Evolutionary conservation across 2,329 filamentous ascomycete genomes (phyloP).

Genomic region (Colletotrichum cereale): DNA sequence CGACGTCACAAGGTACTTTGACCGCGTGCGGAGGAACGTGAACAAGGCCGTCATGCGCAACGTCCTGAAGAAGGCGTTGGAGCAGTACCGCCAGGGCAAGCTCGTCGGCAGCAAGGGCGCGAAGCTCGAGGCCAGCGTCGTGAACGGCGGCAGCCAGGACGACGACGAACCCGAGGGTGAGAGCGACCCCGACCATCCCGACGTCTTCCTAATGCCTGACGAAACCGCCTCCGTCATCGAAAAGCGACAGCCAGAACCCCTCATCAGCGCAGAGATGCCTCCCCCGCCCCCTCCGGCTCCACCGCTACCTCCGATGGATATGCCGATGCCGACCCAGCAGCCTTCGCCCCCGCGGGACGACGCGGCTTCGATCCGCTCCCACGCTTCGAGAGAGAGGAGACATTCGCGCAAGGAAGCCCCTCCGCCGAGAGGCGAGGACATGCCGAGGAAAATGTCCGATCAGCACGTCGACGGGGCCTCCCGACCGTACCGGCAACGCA

Average conservation of each 20-base stretch:
- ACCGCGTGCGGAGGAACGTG: constrained; percentile 35
- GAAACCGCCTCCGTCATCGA: constrained; percentile 14
- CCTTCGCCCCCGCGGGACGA: constrained; percentile 26
- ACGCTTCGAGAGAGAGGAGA: constrained; percentile 35
- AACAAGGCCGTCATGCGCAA: constrained; percentile 40
- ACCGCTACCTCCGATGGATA: constrained; percentile 30
- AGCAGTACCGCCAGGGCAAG: constrained; percentile 38
- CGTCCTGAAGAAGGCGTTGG: constrained; percentile 37
- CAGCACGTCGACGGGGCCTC: constrained; percentile 36
- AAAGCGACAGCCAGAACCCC: constrained; percentile 24
- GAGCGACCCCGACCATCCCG: constrained; percentile 27
- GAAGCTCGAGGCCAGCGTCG: constrained; percentile 31
- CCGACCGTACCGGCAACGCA: constrained; percentile 34
- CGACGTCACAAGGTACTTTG: constrained; percentile 37
- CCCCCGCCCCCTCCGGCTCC: constrained; percentile 33
- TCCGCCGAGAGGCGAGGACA: constrained; percentile 24
- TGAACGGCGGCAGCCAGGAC: constrained; percentile 29
- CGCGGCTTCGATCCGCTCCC: constrained; percentile 33
- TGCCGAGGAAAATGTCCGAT: constrained; percentile 26
- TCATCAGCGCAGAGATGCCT: constrained; percentile 25
- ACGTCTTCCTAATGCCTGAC: constrained; percentile 20
- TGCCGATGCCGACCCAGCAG: constrained; percentile 19
- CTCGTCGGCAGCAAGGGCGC: constrained; percentile 34
- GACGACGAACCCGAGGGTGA: constrained; percentile 34
- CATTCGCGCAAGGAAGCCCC: constrained; percentile 26